Conservation (phyloP, 2,329 filamentous ascomycete genomes). For the Arthrobotrys megalospora region DNA sequence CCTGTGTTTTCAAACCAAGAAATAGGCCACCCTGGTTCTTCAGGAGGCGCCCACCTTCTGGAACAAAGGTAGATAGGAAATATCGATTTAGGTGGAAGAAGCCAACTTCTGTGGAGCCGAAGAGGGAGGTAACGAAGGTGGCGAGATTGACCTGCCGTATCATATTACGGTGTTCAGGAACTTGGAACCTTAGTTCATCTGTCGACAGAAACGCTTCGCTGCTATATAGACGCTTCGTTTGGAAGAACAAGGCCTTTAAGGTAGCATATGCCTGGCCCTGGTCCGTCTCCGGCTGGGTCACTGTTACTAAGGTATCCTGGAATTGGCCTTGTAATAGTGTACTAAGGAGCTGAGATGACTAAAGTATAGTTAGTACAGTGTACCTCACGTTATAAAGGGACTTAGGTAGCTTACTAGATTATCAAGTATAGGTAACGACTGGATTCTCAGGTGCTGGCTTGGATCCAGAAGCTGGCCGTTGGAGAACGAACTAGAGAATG, state of each 20-base stretch:
- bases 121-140: conserved; percentile 76
- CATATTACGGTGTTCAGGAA: conserved; percentile 72
- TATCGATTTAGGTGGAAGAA: conserved; percentile 76
- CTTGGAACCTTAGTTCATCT: conserved; percentile 71
- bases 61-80: conserved; percentile 77
- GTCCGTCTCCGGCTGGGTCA: conserved; percentile 72
- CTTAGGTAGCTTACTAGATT: conserved; percentile 71
- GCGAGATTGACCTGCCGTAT: conserved; percentile 77
- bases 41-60: conserved; percentile 73
- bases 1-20: conserved; percentile 78
- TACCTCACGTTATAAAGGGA: not conserved
- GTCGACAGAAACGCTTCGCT: conserved; percentile 73
- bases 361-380: conserved; percentile 13
- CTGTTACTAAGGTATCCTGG: conserved; percentile 73
- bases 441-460: conserved; percentile 71
- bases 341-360: conserved; percentile 69
- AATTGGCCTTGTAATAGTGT: conserved; percentile 72
- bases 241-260: conserved; percentile 75
- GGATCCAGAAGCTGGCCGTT: conserved; percentile 64
- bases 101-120: conserved; percentile 76
- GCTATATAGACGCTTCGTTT: conserved; percentile 76
- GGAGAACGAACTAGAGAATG: conserved; percentile 55
- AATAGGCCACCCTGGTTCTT: conserved; percentile 75
- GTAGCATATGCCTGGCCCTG: conserved; percentile 76
- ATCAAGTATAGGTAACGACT: conserved; percentile 75